A percentile compares a stretch with the other conserved stretches of the same genome.
These are phyloP conservation scores for Fraxinus platypoda DNA, from an alignment of 305 asterid genomes.

Conservation along the genomic window DNA sequence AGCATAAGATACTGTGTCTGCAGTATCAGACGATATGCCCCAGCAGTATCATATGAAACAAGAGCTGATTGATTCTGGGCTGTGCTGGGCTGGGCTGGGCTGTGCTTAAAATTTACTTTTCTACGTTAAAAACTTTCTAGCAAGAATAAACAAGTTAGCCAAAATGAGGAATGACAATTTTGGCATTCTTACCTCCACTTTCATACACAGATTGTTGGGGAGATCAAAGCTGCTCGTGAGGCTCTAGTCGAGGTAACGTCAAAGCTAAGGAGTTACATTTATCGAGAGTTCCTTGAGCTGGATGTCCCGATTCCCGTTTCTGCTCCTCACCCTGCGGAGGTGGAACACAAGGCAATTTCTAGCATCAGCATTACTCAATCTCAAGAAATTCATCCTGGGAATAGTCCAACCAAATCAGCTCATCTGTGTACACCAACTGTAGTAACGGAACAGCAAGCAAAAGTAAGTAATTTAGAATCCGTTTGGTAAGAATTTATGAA, in stretches of 20 bases:
- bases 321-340: slow-evolving; percentile 25
- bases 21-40: neutral
- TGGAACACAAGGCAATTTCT: slow-evolving; percentile 37
- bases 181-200: slow-evolving; percentile 14
- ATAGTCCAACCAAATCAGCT: slow-evolving; percentile 34
- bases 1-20: neutral
- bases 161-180: neutral
- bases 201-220: slow-evolving; percentile 20
- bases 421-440: slow-evolving; percentile 35
- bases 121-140: neutral
- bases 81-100: no score
- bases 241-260: slow-evolving; percentile 64
- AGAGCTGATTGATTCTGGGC: neutral
- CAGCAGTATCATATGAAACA: neutral
- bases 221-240: slow-evolving; percentile 64
- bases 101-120: neutral
- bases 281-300: slow-evolving; percentile 40
- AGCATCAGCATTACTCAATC: slow-evolving; percentile 29
- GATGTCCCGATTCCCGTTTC: slow-evolving; percentile 22
- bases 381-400: slow-evolving; percentile 37
- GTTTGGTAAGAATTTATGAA: neutral
- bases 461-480: slow-evolving; percentile 29
- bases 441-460: slow-evolving; percentile 30
- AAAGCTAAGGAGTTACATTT: slow-evolving; percentile 47
- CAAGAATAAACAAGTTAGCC: neutral